Evolutionary conservation across 441 rosid genomes (phyloP).

Genomic region (Populus hybrid): DNA sequence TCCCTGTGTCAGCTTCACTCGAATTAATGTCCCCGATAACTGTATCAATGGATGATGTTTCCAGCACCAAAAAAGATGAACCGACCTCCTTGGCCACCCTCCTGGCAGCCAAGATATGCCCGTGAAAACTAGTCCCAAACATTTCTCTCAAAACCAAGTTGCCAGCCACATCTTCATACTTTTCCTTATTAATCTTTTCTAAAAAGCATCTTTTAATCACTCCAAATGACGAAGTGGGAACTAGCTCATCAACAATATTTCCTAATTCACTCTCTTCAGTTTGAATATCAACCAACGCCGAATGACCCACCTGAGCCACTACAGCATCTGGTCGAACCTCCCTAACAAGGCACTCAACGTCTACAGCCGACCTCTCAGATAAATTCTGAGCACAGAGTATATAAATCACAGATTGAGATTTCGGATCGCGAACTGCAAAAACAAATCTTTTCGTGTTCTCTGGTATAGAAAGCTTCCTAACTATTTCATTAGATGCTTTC

Average conservation of each 20-base stretch:
- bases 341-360: conserved; percentile 61
- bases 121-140: conserved; percentile 76
- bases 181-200: conserved; percentile 65
- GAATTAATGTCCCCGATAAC: conserved; percentile 21
- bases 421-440: conserved; percentile 55
- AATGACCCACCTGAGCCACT: conserved; percentile 52
- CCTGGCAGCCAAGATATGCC: conserved; percentile 71
- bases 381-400: conserved; percentile 66
- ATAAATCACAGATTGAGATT: conserved; percentile 64
- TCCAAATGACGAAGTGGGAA: conserved; percentile 92
- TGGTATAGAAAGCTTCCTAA: conserved; percentile 57
- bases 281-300: conserved; percentile 42
- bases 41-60: conserved; percentile 47
- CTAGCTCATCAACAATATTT: conserved; percentile 29
- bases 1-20: conserved; percentile 33
- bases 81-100: conserved; percentile 70
- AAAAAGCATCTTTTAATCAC: conserved; percentile 71
- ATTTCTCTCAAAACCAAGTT: conserved; percentile 73
- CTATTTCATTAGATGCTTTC: conserved; percentile 52
- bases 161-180: conserved; percentile 76
- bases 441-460: conserved; percentile 68
- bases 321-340: conserved; percentile 71
- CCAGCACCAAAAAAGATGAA: conserved; percentile 62
- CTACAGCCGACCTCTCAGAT: conserved; percentile 72
- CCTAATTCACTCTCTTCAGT: conserved; percentile 40